Evolutionary conservation across 306 rosid species (phyloP).

Genomic region (Lathyrus tuberosus): DNA sequence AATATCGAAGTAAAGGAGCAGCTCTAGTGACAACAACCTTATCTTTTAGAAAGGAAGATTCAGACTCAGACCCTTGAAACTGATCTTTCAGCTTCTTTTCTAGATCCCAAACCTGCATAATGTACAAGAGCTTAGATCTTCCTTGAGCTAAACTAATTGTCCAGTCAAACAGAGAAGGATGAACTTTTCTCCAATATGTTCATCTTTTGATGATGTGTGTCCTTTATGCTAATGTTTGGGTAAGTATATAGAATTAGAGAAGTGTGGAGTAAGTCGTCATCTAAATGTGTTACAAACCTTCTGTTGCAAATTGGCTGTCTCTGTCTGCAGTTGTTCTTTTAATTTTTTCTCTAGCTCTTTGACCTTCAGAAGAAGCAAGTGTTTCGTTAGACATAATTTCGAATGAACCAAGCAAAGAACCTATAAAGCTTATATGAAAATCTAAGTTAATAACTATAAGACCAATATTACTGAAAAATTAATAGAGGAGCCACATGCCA

Average conservation of each 20-base stretch:
- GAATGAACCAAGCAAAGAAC: constrained; percentile 4
- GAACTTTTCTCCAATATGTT: background rate
- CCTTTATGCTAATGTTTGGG: background rate
- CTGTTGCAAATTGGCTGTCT: constrained; percentile 59
- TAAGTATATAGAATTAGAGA: constrained; percentile 7
- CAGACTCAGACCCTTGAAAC: constrained; percentile 62
- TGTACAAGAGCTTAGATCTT: constrained; percentile 22
- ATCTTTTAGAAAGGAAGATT: constrained; percentile 59
- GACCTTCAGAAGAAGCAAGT: constrained; percentile 52
- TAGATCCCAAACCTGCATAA: constrained; percentile 71
- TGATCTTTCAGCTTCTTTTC: constrained; percentile 68
- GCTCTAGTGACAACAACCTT: constrained; percentile 54
- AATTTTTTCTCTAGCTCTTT: constrained; percentile 74
- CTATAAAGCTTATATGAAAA: too few species aligned
- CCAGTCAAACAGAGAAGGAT: constrained; percentile 16
- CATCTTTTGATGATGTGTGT: constrained; percentile 14
- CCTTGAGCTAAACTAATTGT: background rate
- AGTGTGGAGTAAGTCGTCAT: constrained; percentile 16
- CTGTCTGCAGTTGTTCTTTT: constrained; percentile 62
- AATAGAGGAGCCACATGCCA: constrained; percentile 9
- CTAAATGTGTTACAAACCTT: constrained; percentile 53
- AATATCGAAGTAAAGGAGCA: background rate
- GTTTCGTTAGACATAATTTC: constrained; percentile 23
- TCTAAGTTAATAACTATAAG: too few species aligned
- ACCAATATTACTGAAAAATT: too few species aligned